Evolutionary conservation across 148 eudicot genomes (phyloP), one percentile per base, ranked within the genome.

Genomic region (Oxyria digyna): DNA sequence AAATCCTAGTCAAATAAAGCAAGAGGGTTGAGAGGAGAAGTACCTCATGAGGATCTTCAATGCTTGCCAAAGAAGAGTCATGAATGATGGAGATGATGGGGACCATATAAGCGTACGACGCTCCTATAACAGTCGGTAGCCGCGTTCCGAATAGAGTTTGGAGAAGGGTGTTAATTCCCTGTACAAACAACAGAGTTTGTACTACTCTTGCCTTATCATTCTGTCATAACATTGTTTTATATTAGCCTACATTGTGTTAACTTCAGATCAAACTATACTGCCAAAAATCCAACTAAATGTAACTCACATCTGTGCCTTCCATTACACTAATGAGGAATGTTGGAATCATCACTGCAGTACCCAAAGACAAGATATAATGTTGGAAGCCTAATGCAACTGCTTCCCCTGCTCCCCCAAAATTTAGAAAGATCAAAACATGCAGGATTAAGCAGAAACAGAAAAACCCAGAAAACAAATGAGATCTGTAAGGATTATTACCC

Each of bases 301-400:
- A 68, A 74, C 95, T 84, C 64, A 94, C 98, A 82, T 90, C 82
- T 77, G 41, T 67, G 71, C 97, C 99, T 49, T 95, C 99, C 99
- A 91, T 90, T 76, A 84, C 79, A 46, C 92, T 86, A 66, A 88
- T 96, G 41, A 94, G 85, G 72, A 90, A 91, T 4, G 93, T 72
- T 5, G 97, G 99, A 54, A 94, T 94, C 97, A 94, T 94, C 33
- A 94, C 97, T 33, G 96, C 91, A 72, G 93, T 90, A 68, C 97
- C 99, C 70, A 94, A 73, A 1, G 97, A 80, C 83, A 90, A 72
- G 23, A 90, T 87, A 74, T 94, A 94, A 77, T 94, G 97, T 65
- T 94, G 97, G 77, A 94, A 94, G 4, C 98, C 98, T 80, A 94
- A 68, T 50, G 83, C 89, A 62, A 88, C 84, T 9, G 91, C 85